A percentile compares a stretch with the other conserved stretches of the same genome.
Evolutionary conservation across 1,284 basidiomycete genomes (phyloP).

Genomic region (Ganoderma resinaceum): DNA sequence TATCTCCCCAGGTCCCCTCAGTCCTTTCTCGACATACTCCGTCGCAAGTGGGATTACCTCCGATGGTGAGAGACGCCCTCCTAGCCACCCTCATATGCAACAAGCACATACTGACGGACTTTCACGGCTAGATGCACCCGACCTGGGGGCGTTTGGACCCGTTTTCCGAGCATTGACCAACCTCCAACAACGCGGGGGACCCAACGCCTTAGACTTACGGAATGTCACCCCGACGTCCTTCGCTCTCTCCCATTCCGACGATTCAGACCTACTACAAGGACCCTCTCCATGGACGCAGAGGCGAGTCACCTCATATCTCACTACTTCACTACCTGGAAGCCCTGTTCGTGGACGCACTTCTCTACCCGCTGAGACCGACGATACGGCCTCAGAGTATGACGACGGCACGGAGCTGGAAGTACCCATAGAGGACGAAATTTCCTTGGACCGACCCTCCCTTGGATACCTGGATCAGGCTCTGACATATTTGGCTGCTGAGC

Average conservation of each 20-base stretch:
- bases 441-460: slow-evolving; percentile 56
- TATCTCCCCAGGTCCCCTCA: slow-evolving; percentile 53
- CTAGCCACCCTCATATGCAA: slow-evolving; percentile 10
- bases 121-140: slow-evolving; percentile 64
- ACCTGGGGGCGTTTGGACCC: slow-evolving; percentile 76
- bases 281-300: slow-evolving; percentile 73
- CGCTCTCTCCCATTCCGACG: slow-evolving; percentile 46
- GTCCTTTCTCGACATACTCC: slow-evolving; percentile 58
- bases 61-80: slow-evolving; percentile 55
- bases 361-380: slow-evolving; percentile 37
- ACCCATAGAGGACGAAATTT: slow-evolving; percentile 35
- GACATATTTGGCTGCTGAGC: slow-evolving; percentile 70
- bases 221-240: slow-evolving; percentile 41
- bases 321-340: slow-evolving; percentile 39
- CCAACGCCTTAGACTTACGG: slow-evolving; percentile 25
- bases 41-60: slow-evolving; percentile 69
- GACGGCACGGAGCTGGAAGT: slow-evolving; percentile 35
- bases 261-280: slow-evolving; percentile 50
- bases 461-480: slow-evolving; percentile 70
- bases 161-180: slow-evolving; percentile 74
- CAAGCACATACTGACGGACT: slow-evolving; percentile 9
- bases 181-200: slow-evolving; percentile 49
- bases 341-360: slow-evolving; percentile 37
- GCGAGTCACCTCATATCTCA: slow-evolving; percentile 67
- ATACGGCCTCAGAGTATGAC: slow-evolving; percentile 39